These are phyloP conservation scores for Morella rubra DNA, from an alignment of 306 rosid genomes.

Conservation along the genomic window DNA sequence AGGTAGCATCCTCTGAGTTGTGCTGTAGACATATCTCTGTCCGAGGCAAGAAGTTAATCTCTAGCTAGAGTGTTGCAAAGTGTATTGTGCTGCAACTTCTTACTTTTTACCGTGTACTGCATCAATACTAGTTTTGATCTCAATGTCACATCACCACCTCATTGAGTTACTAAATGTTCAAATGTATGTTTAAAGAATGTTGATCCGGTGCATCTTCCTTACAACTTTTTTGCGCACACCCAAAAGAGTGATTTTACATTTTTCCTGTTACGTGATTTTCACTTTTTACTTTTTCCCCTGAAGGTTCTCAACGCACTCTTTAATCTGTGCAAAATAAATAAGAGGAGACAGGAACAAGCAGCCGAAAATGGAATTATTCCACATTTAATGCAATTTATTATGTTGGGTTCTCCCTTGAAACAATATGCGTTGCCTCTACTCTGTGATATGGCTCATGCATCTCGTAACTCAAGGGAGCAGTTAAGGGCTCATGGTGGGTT, in stretches of 20 bases:
- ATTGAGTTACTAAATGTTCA: neutral
- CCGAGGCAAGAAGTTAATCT: neutral
- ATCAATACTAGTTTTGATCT: neutral
- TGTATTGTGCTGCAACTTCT: neutral
- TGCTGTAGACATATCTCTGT: neutral
- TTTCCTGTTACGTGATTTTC: neutral
- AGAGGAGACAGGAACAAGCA: conserved; percentile 98
- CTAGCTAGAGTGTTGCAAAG: no score
- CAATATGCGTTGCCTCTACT: conserved; percentile 86
- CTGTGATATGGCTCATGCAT: conserved; percentile 99
- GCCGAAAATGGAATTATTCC: conserved; percentile 99
- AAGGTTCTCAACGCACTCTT: conserved; percentile 92
- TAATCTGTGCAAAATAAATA: conserved; percentile 96
- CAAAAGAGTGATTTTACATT: neutral
- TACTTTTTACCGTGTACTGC: neutral
- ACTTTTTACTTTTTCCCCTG: conserved; percentile 17
- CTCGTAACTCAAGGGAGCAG: conserved; percentile 98
- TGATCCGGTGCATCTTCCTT: conserved; percentile 1
- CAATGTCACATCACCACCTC: neutral
- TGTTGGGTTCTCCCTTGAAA: conserved; percentile 86
- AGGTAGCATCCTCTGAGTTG: neutral
- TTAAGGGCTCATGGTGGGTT: conserved; percentile 98
- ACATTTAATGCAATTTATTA: conserved; percentile 89
- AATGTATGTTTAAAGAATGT: neutral
- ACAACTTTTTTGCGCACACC: neutral